Evolutionary conservation across 2,329 filamentous ascomycete genomes (phyloP).

Genomic region (Pseudocercospora macadamiae): DNA sequence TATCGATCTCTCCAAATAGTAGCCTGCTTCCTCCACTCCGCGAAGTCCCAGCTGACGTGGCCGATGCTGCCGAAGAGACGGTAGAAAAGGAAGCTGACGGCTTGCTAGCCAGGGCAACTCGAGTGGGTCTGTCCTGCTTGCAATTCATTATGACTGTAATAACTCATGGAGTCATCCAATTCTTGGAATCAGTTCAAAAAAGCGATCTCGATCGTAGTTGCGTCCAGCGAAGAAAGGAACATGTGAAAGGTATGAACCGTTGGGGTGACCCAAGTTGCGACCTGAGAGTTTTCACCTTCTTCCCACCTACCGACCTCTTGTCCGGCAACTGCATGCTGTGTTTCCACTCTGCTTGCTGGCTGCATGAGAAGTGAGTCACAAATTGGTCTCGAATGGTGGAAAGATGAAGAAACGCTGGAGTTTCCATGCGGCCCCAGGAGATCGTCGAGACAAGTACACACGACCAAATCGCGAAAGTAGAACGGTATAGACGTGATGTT

Average conservation of each 20-base stretch:
- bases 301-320: slow-evolving; percentile 22
- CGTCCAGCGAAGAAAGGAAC: slow-evolving; percentile 12
- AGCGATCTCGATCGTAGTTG: slow-evolving; percentile 25
- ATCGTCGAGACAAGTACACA: slow-evolving; percentile 29
- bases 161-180: slow-evolving; percentile 27
- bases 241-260: slow-evolving; percentile 17
- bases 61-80: slow-evolving; percentile 36
- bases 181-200: slow-evolving; percentile 18
- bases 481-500: slow-evolving; percentile 37
- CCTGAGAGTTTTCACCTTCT: slow-evolving; percentile 17
- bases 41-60: slow-evolving; percentile 39
- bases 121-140: slow-evolving; percentile 32
- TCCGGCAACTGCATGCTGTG: slow-evolving; percentile 24
- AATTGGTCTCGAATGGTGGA: slow-evolving; percentile 23
- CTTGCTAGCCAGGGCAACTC: slow-evolving; percentile 36
- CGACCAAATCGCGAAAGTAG: slow-evolving; percentile 39
- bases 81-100: slow-evolving; percentile 37
- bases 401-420: slow-evolving; percentile 20
- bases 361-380: slow-evolving; percentile 36
- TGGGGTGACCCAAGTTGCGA: slow-evolving; percentile 24
- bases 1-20: slow-evolving; percentile 55
- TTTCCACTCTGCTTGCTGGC: slow-evolving; percentile 16
- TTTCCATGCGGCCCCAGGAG: slow-evolving; percentile 23
- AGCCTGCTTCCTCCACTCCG: slow-evolving; percentile 43
- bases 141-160: slow-evolving; percentile 28